Conservation (phyloP, 768 basidiomycete genomes). For the Agaricus blazei region DNA sequence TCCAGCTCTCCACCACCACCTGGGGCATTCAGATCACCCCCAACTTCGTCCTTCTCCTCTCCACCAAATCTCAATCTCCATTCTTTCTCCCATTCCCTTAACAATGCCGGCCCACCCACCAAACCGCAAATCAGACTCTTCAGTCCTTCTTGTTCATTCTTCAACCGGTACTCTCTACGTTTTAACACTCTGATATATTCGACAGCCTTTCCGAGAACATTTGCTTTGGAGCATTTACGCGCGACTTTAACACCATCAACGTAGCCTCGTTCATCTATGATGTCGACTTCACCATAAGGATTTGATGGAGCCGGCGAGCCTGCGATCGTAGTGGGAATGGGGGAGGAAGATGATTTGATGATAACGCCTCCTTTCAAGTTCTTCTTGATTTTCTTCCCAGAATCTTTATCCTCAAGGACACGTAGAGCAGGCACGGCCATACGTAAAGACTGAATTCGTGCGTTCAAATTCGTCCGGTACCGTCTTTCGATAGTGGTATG, state of each 20-base stretch:
- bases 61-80: conserved; percentile 75
- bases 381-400: conserved; percentile 42
- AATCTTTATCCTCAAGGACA: conserved; percentile 61
- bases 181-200: conserved; percentile 91
- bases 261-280: conserved; percentile 79
- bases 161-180: conserved; percentile 65
- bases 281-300: conserved; percentile 38
- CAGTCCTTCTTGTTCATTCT: conserved; percentile 71
- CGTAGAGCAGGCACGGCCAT: conserved; percentile 81
- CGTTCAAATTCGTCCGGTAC: conserved; percentile 85
- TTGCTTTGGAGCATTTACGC: conserved; percentile 86
- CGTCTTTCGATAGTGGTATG: conserved; percentile 88
- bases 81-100: conserved; percentile 71
- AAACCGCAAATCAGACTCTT: conserved; percentile 64
- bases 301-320: conserved; percentile 21
- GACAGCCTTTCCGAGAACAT: conserved; percentile 84
- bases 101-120: conserved; percentile 66
- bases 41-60: conserved; percentile 66
- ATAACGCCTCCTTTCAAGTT: conserved; percentile 35
- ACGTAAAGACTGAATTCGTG: conserved; percentile 76
- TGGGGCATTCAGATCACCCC: conserved; percentile 28
- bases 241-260: conserved; percentile 93
- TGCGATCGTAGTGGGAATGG: neutral
- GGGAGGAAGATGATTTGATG: conserved; percentile 24
- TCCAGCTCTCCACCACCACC: conserved; percentile 56